Base-by-base conservation (phyloP, 2,329 filamentous ascomycete genomes). In the Achaetomium macrosporum region DNA sequence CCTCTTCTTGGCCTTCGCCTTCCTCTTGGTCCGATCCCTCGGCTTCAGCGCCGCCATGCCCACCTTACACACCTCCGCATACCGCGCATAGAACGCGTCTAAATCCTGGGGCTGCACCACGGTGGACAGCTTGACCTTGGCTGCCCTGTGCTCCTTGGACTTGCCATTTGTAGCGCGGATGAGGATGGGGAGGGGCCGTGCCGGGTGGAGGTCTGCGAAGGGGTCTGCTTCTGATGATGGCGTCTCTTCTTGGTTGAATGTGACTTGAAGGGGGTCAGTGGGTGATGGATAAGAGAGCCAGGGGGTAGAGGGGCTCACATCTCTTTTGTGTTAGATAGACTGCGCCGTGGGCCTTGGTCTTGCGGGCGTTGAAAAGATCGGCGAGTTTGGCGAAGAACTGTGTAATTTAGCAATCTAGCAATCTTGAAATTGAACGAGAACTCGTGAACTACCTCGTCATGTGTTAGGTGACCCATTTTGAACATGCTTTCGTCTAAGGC, bases 1-100 rank as follows among this genome's bases (percentile, higher is more conserved):
- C 70, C 80, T 84, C 74, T 84, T 87, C 73, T 77, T 82, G 58
- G 87, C 89, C 68, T 87, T 87, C 62, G 87, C 84, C 67, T 87
- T 88, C 74, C 85, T 84, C 78, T 89, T 92, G 70, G 87, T 95
- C 65, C 90, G 81, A 72, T 97, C 92, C 61, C 93, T 80, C 67
- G 95, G 96, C 81, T 96, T 97, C 71, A 99, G 68, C 8, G 85
- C 84, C 45, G 81, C 78, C 90, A 97, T 96, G 6, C 90, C 90
- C 0, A 78, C 75, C 74, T 95, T 96, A 72, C 91, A 96, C 3
- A 90, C 78, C 61, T 97, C 93, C 19, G 90, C 91, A 73, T 97
- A 99, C 47, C 82, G 78, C 30, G 76, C 73, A 68, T 90, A 99
- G 66, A 99, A 99, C 0, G 69, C 74, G 50, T 95, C 90, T 11